phyloP scores from a whole-genome alignment of 148 eudicot species.

The Chenopodium suecicum region DNA sequence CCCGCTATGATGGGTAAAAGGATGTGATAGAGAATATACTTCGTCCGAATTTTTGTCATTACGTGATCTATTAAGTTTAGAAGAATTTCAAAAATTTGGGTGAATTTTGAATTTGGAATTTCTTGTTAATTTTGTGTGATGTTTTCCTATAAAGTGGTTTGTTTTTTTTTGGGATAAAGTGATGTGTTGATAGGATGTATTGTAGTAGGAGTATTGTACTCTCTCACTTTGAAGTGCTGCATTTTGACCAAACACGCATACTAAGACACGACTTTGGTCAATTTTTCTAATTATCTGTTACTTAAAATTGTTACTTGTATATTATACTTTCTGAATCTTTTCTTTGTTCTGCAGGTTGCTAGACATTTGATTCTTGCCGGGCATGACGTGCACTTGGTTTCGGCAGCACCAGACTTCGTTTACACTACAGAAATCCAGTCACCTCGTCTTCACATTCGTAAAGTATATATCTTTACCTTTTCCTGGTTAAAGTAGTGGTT shows the following conservation, averaged over 20 bases:
- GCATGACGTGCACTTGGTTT: slow-evolving; percentile 90
- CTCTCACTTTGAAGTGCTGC: no score
- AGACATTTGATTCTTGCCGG: slow-evolving; percentile 89
- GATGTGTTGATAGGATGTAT: no score
- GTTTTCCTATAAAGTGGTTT: background rate
- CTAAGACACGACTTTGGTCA: no score
- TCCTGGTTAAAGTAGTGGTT: background rate
- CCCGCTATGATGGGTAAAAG: no score
- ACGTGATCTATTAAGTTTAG: no score
- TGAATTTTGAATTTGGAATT: background rate
- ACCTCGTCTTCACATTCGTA: slow-evolving; percentile 85
- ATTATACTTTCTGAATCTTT: background rate
- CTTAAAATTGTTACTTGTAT: no score
- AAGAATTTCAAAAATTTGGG: no score
- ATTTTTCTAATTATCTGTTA: no score
- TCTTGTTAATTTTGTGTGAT: background rate
- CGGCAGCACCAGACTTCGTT: slow-evolving; percentile 98
- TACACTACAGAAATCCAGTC: slow-evolving; percentile 93
- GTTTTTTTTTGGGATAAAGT: background rate
- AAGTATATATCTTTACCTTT: slow-evolving; percentile 40
- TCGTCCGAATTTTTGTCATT: no score
- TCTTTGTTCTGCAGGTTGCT: slow-evolving; percentile 55
- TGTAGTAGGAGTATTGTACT: no score
- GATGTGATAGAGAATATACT: no score
- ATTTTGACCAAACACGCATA: no score